Percentiles rank a stretch among this genome's conserved stretches.
phyloP scores from a whole-genome alignment of 495 filamentous ascomycete genomes.

The Platismatia glauca region DNA sequence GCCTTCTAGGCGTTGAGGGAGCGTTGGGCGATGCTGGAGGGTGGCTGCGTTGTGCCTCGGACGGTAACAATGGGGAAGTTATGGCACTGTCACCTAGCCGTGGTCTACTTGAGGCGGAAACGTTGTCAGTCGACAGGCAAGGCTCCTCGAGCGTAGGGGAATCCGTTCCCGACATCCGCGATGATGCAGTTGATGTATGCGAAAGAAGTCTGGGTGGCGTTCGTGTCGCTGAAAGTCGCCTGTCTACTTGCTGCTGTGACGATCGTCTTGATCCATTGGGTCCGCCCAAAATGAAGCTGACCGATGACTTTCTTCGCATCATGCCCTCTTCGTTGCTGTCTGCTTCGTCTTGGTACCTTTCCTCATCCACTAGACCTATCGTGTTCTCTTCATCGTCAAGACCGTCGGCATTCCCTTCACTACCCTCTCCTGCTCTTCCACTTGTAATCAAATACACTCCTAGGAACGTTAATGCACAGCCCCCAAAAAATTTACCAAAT shows the following conservation, averaged over 20 bases:
- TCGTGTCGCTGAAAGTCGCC: background rate
- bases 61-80: slow-evolving; percentile 24
- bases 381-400: slow-evolving; percentile 39
- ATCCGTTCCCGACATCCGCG: slow-evolving; percentile 1
- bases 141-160: slow-evolving; percentile 16
- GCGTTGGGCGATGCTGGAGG: slow-evolving; percentile 21
- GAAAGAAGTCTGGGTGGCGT: slow-evolving; percentile 11
- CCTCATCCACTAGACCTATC: slow-evolving; percentile 39
- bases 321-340: slow-evolving; percentile 24
- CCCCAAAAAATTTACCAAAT: slow-evolving; percentile 75
- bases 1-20: slow-evolving; percentile 18
- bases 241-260: slow-evolving; percentile 11
- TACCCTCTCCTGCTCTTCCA: slow-evolving; percentile 37
- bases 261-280: slow-evolving; percentile 11
- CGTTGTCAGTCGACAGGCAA: slow-evolving; percentile 13
- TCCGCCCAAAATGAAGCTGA: slow-evolving; percentile 15
- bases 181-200: slow-evolving; percentile 14
- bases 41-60: slow-evolving; percentile 31
- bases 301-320: slow-evolving; percentile 20
- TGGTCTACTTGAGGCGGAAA: slow-evolving; percentile 11
- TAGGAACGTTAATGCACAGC: slow-evolving; percentile 82
- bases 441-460: slow-evolving; percentile 92
- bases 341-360: slow-evolving; percentile 35
- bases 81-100: slow-evolving; percentile 11
- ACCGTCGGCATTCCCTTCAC: slow-evolving; percentile 39